These are phyloP conservation scores for Metahyphopichia silvanorum DNA, from an alignment of 805 yeast species.

Conservation along the genomic window DNA sequence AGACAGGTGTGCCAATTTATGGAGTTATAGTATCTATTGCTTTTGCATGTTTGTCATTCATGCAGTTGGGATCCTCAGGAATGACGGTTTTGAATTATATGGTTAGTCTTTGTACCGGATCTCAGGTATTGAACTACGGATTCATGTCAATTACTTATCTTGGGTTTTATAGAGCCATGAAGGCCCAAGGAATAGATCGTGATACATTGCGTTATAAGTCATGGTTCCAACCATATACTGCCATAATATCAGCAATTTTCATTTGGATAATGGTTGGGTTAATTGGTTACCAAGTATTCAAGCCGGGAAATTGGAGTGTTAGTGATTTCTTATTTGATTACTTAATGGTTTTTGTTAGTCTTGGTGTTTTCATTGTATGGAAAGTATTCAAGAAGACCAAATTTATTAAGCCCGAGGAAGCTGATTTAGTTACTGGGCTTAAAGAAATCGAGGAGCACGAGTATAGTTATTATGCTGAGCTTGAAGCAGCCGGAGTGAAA, in stretches of 20 bases:
- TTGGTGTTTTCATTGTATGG: conserved; percentile 21
- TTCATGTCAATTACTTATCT: conserved; percentile 34
- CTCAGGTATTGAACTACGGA: conserved; percentile 37
- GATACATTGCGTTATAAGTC: conserved; percentile 27
- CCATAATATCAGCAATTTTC: conserved; percentile 13
- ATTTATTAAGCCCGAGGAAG: conserved; percentile 16
- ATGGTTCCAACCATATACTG: conserved; percentile 27
- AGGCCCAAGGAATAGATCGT: conserved; percentile 30
- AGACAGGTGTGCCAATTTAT: conserved; percentile 45
- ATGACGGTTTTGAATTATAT: conserved; percentile 35
- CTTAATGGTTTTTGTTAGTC: conserved; percentile 30
- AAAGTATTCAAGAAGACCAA: conserved; percentile 31
- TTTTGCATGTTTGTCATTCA: conserved; percentile 48
- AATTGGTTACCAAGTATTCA: conserved; percentile 30
- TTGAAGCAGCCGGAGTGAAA: not conserved
- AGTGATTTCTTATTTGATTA: conserved; percentile 33
- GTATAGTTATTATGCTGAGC: conserved; percentile 8
- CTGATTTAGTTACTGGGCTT: conserved; percentile 26
- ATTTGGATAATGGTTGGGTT: conserved; percentile 16
- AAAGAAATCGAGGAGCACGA: conserved; percentile 31
- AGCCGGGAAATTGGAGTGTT: conserved; percentile 25
- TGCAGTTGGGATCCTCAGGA: conserved; percentile 15
- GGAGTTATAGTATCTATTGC: conserved; percentile 38
- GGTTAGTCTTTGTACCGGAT: conserved; percentile 37
- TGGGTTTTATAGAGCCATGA: conserved; percentile 32